Percentiles rank a stretch among this genome's conserved stretches.
Conservation (phyloP, 139 green algal genomes). For the Closterium sp. region DNA sequence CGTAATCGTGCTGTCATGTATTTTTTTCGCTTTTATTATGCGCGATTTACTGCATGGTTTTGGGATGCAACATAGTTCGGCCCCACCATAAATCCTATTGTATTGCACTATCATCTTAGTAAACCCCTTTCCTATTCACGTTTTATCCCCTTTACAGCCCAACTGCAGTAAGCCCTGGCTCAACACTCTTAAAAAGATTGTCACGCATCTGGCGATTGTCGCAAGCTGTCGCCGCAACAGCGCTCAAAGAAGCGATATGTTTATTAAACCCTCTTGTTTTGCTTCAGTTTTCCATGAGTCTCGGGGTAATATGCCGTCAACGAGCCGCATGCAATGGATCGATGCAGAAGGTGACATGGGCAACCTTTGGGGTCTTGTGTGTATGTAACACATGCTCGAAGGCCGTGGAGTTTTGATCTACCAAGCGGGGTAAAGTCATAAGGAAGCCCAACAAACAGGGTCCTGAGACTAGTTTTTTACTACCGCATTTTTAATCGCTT, state of each 20-base stretch:
- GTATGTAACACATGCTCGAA: not conserved
- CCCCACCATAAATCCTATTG: no score
- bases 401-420: not conserved
- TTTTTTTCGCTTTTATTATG: no score
- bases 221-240: no score
- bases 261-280: not conserved
- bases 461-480: not conserved
- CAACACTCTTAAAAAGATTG: no score
- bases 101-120: no score
- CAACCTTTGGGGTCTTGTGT: not conserved
- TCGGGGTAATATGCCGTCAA: not conserved
- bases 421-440: not conserved
- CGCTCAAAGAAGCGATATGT: not conserved
- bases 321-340: not conserved
- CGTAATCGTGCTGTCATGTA: no score
- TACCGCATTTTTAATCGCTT: not conserved
- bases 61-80: no score
- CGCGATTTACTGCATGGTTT: no score
- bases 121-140: no score
- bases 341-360: not conserved
- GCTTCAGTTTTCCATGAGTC: not conserved
- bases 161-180: no score
- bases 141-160: no score
- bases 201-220: no score
- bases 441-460: not conserved